phyloP scores from a whole-genome alignment of 169 alveolate species.

The Amoebophrya sp. region DNA sequence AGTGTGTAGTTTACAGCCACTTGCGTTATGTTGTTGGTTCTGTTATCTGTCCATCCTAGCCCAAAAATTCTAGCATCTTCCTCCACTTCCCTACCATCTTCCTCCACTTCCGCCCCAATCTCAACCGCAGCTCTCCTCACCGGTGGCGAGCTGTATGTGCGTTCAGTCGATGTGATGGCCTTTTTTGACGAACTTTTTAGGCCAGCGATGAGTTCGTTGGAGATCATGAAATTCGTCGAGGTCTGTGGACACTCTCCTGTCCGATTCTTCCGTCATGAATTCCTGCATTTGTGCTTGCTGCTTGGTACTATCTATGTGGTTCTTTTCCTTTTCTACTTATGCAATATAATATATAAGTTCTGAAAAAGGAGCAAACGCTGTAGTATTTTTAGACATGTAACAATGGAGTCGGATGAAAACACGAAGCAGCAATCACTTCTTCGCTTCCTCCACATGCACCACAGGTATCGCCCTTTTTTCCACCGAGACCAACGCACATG shows the following conservation, averaged over 20 bases:
- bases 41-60: background rate
- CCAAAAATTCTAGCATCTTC: background rate
- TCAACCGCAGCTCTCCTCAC: constrained; percentile 13
- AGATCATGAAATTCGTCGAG: background rate
- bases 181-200: background rate
- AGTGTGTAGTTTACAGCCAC: too few species aligned
- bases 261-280: constrained; percentile 8
- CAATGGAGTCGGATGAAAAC: too few species aligned
- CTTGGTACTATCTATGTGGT: too few species aligned
- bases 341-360: too few species aligned
- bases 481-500: background rate
- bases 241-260: background rate
- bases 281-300: background rate
- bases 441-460: too few species aligned
- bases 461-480: background rate
- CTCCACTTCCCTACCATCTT: background rate
- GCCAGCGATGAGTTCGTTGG: background rate
- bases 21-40: background rate
- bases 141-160: constrained; percentile 17
- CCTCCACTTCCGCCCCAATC: too few species aligned
- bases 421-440: too few species aligned
- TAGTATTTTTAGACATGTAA: too few species aligned
- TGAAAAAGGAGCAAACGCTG: too few species aligned
- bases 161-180: constrained; percentile 14
- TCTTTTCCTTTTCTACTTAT: too few species aligned